These are phyloP conservation scores for Penicillium sp. DNA, from an alignment of 2,329 filamentous ascomycete species.

Conservation along the genomic window DNA sequence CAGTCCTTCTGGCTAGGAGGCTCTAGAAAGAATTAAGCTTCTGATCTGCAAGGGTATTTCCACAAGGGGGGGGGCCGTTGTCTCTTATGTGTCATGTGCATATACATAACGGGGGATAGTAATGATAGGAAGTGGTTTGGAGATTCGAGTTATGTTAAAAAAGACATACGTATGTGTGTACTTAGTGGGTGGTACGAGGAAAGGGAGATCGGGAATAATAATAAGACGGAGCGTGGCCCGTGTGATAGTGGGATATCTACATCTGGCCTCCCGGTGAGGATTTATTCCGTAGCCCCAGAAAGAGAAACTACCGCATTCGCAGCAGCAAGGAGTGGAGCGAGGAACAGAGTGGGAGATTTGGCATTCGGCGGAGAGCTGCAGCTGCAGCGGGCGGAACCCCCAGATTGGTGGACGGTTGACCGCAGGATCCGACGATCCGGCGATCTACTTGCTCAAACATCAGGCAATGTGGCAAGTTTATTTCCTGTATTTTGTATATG, in stretches of 20 bases:
- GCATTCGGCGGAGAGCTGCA: neutral
- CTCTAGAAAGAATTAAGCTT: slow-evolving; percentile 8
- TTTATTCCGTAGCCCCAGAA: neutral
- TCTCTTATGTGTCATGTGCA: neutral
- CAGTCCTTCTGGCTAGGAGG: neutral
- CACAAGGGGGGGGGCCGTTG: neutral
- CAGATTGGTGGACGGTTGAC: neutral
- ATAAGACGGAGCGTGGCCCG: neutral
- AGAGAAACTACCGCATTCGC: neutral
- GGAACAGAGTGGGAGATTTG: neutral
- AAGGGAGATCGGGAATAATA: neutral
- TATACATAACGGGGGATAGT: no score
- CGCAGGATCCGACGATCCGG: neutral
- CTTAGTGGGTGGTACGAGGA: neutral
- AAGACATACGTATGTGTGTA: neutral
- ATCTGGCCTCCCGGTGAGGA: slow-evolving; percentile 6
- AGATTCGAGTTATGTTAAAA: neutral
- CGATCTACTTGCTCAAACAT: neutral
- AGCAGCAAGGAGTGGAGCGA: neutral
- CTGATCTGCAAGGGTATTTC: slow-evolving; percentile 2
- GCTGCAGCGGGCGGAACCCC: neutral
- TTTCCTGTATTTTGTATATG: neutral
- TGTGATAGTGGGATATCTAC: neutral
- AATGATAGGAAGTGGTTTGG: no score
- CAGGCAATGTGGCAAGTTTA: neutral